These are phyloP conservation scores for Arachis hypogaea DNA, from an alignment of 306 rosid genomes.

Conservation along the genomic window DNA sequence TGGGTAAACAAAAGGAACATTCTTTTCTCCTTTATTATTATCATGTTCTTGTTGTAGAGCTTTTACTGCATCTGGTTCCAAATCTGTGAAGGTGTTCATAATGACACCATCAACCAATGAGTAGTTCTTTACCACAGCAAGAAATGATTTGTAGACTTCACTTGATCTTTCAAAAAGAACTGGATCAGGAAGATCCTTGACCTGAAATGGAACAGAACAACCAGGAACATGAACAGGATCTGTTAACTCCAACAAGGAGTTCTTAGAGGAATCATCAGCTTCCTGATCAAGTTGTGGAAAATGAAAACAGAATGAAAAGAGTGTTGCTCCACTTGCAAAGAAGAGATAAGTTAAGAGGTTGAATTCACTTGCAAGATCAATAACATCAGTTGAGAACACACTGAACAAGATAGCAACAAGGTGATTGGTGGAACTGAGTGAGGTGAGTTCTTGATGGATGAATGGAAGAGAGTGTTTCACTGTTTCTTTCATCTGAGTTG, in stretches of 20 bases:
- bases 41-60: slow-evolving; percentile 6
- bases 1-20: slow-evolving; percentile 26
- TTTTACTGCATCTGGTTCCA: slow-evolving; percentile 14
- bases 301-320: not conserved
- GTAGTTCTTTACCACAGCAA: not conserved
- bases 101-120: slow-evolving; percentile 38
- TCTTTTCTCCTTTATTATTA: not conserved
- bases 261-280: not conserved
- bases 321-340: not conserved
- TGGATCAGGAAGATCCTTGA: slow-evolving; percentile 25
- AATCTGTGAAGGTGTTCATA: slow-evolving; percentile 32
- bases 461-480: slow-evolving; percentile 34
- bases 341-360: slow-evolving; percentile 12
- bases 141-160: slow-evolving; percentile 4
- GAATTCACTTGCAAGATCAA: not conserved
- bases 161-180: slow-evolving; percentile 17
- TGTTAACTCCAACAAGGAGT: not conserved
- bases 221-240: slow-evolving; percentile 19
- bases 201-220: not conserved
- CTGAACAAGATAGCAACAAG: slow-evolving; percentile 22
- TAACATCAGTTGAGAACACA: slow-evolving; percentile 15
- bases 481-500: not conserved
- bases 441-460: slow-evolving; percentile 15
- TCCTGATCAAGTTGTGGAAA: slow-evolving; percentile 18
- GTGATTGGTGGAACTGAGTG: not conserved